Base-by-base conservation (phyloP, 1,284 basidiomycete genomes). In the Ganoderma leucocontextum region DNA sequence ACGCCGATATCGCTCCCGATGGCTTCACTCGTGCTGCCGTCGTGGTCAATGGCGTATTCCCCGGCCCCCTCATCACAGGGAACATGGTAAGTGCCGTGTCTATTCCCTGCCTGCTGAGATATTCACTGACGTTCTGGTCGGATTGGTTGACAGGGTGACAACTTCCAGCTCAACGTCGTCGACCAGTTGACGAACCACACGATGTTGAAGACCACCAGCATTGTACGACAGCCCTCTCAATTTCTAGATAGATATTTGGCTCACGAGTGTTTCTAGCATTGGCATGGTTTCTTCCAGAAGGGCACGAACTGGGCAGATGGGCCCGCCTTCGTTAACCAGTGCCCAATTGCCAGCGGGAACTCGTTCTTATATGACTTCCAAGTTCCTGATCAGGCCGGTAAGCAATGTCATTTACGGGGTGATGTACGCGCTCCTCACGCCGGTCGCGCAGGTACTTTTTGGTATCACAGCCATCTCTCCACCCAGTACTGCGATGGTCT, bases 311-410 rank as follows among this genome's bases (percentile, higher is more conserved):
- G 75, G 70, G 78, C 78, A 1, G 81, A 82, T 35, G 80, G 80
- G 5, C 67, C 73, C 4, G 74, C 80, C 0, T 80, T 80, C 61
- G 78, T 86, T 35, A 83, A 79, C 42, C 85, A 86, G 72, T 89
- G 88, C 72, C 85, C 86, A 2, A 86, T 89, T 64, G 78, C 82
- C 6, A 79, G 84, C 0, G 79, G 80, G 0, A 69, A 79, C 13
- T 80, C 79, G 19, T 88, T 86, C 79, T 80, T 82, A 17, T 88
- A 82, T 64, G 72, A 79, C 55, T 77, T 82, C 70, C 72, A 71
- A 29, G 75, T 74, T 4, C 73, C 75, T 22, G 75, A 72, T 36
- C 80, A 79, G 60, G 77, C 80, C 15, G 81, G 80, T 62, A 75
- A 74, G 63, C 17, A 2, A 10, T 4, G 17, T 22, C 4, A 74